Percentiles rank a stretch among this genome's conserved stretches.
Evolutionary conservation across 1,284 basidiomycete species (phyloP).

Genomic region (Nidula niveotomentosa): DNA sequence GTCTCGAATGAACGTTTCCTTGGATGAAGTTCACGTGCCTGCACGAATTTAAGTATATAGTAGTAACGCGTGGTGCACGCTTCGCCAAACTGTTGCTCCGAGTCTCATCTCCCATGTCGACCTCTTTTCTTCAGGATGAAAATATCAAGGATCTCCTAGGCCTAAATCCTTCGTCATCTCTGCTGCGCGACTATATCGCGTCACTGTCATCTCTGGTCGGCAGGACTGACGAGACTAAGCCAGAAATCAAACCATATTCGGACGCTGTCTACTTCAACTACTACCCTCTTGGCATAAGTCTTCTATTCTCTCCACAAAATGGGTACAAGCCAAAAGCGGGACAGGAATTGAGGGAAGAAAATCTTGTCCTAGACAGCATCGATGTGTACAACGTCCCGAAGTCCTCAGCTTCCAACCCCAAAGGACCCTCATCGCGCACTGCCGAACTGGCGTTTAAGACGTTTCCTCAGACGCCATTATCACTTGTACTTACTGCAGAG

Average conservation of each 20-base stretch:
- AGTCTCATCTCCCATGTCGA: conserved; percentile 10
- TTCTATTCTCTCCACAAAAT: conserved; percentile 63
- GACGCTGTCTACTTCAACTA: conserved; percentile 89
- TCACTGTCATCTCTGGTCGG: conserved; percentile 28
- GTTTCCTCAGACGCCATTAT: conserved; percentile 52
- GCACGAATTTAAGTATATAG: too few species aligned
- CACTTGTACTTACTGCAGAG: conserved; percentile 27
- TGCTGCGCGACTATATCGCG: conserved; percentile 43
- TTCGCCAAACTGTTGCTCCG: too few species aligned
- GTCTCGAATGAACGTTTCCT: neutral
- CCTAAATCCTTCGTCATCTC: conserved; percentile 40
- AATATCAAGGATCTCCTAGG: conserved; percentile 41
- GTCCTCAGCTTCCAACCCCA: conserved; percentile 20
- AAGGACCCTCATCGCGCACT: conserved; percentile 31
- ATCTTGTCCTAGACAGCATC: conserved; percentile 65
- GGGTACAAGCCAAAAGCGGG: conserved; percentile 60
- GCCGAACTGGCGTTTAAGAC: conserved; percentile 50
- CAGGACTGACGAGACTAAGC: conserved; percentile 22
- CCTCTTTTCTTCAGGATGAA: neutral
- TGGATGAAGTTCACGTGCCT: neutral
- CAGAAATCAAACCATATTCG: conserved; percentile 75
- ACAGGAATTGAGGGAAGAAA: conserved; percentile 46
- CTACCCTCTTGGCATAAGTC: conserved; percentile 72
- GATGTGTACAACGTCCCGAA: conserved; percentile 75
- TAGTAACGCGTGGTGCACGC: too few species aligned